Conservation (phyloP, 257 asterid genomes). For the Nicotiana tomentosiformis region DNA sequence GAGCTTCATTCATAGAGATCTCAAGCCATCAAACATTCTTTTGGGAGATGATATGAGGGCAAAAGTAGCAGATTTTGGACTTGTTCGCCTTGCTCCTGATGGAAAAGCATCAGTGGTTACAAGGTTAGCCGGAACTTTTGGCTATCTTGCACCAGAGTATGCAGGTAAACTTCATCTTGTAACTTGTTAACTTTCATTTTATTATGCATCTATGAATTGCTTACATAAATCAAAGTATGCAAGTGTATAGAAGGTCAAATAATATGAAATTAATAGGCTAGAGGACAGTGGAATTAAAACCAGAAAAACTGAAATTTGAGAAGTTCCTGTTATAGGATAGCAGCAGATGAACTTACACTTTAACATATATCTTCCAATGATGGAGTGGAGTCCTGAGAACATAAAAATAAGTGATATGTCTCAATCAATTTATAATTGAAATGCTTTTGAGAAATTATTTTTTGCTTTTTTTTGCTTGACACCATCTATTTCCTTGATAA, state of each 20-base stretch:
- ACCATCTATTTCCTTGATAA: not conserved
- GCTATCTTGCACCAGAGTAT: constrained; percentile 15
- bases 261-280: not conserved
- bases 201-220: not conserved
- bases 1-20: constrained; percentile 9
- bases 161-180: constrained; percentile 12
- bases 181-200: not conserved
- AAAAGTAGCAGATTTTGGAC: constrained; percentile 15
- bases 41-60: constrained; percentile 14
- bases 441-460: not conserved
- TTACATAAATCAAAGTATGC: not conserved
- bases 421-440: not conserved
- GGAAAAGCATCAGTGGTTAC: constrained; percentile 18
- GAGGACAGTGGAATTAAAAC: not conserved
- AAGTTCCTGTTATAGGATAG: not conserved
- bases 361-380: not conserved
- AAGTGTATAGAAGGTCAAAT: not conserved
- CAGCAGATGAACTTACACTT: not conserved
- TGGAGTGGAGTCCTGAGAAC: not conserved
- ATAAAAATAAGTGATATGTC: not conserved
- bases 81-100: constrained; percentile 23
- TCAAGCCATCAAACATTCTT: constrained; percentile 8
- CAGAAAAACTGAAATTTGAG: not conserved
- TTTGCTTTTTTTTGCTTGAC: not conserved
- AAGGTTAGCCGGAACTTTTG: constrained; percentile 18